These are phyloP conservation scores for Ogataea corticis DNA, from an alignment of 805 yeast genomes.

Conservation along the genomic window DNA sequence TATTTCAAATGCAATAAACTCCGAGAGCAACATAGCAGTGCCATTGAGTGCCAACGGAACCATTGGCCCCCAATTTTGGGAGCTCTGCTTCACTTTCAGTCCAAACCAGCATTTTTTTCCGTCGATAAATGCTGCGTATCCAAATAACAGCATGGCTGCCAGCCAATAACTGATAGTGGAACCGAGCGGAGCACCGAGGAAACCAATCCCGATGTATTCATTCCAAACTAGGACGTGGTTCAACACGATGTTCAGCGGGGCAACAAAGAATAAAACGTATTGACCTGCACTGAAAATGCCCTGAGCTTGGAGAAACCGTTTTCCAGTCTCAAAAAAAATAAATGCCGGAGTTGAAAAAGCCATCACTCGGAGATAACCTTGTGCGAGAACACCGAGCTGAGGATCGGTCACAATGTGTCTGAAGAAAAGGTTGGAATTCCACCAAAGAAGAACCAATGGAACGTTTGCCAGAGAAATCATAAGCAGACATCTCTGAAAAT, in stretches of 20 bases:
- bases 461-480: slow-evolving; percentile 45
- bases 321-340: slow-evolving; percentile 53
- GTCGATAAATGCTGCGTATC: slow-evolving; percentile 41
- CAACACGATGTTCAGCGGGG: slow-evolving; percentile 63
- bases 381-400: slow-evolving; percentile 48
- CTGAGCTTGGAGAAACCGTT: slow-evolving; percentile 68
- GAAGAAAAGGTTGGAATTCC: slow-evolving; percentile 47
- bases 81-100: slow-evolving; percentile 30
- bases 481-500: slow-evolving; percentile 58
- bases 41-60: slow-evolving; percentile 61
- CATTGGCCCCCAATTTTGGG: slow-evolving; percentile 58
- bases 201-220: slow-evolving; percentile 51
- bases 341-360: slow-evolving; percentile 49
- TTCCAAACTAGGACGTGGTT: slow-evolving; percentile 66
- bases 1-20: slow-evolving; percentile 71
- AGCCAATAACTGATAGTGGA: slow-evolving; percentile 65
- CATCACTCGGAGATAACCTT: slow-evolving; percentile 45
- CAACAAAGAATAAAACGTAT: slow-evolving; percentile 59
- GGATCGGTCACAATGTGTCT: slow-evolving; percentile 45
- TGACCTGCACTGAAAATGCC: slow-evolving; percentile 74
- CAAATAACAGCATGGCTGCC: slow-evolving; percentile 52
- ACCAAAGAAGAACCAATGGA: slow-evolving; percentile 60
- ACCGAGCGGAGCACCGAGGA: slow-evolving; percentile 68
- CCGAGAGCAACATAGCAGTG: slow-evolving; percentile 69
- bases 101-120: slow-evolving; percentile 39